Percentiles rank a stretch among this genome's conserved stretches.
These are phyloP conservation scores for Diaporthe ampelina DNA, from an alignment of 2,329 filamentous ascomycete species.

Conservation along the genomic window DNA sequence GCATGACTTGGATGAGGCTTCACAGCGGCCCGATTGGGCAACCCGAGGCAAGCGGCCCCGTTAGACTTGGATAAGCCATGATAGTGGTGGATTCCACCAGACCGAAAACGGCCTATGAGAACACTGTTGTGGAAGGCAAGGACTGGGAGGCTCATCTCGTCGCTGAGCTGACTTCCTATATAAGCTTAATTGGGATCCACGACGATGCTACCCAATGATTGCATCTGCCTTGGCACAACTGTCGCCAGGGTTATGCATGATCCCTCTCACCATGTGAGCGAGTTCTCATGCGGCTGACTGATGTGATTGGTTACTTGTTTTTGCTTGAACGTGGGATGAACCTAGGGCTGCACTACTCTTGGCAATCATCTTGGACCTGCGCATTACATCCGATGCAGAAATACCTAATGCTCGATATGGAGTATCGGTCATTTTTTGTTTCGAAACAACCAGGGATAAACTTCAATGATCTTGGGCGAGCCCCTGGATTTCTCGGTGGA, in stretches of 20 bases:
- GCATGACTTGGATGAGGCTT: constrained; percentile 22
- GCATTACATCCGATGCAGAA: constrained; percentile 6
- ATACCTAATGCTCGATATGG: background rate
- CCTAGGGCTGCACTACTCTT: background rate
- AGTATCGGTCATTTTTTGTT: background rate
- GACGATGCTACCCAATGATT: constrained; percentile 25
- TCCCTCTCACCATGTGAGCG: background rate
- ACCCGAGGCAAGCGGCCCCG: constrained; percentile 2
- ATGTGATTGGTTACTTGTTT: background rate
- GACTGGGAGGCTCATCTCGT: constrained; percentile 9
- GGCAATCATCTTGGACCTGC: background rate
- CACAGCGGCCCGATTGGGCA: constrained; percentile 13
- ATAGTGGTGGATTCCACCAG: constrained; percentile 15
- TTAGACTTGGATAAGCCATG: constrained; percentile 1
- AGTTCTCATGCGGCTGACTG: background rate
- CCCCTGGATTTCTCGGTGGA: constrained; percentile 1
- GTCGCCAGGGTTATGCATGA: background rate
- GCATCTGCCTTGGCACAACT: constrained; percentile 2
- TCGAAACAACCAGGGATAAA: background rate
- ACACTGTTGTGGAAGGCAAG: background rate
- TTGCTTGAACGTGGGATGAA: constrained; percentile 13
- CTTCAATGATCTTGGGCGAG: background rate
- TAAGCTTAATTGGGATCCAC: constrained; percentile 30
- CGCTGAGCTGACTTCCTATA: constrained; percentile 11
- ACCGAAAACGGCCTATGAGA: constrained; percentile 10